Evolutionary conservation across 1,284 basidiomycete genomes (phyloP).

Genomic region (Moesziomyces antarcticus): DNA sequence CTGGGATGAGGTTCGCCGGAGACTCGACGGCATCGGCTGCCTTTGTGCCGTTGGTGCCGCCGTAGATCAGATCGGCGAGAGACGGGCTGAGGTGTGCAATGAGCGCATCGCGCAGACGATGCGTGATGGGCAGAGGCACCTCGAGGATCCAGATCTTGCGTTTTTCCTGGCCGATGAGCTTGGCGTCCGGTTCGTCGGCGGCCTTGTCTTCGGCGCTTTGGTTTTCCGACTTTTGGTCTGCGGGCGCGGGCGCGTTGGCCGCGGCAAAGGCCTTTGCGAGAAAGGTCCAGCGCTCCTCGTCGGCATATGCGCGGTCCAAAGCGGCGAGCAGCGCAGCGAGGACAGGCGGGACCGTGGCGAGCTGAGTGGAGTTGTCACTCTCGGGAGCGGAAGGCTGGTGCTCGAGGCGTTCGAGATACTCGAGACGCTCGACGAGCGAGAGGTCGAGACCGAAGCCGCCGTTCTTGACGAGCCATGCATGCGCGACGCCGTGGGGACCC

Average conservation of each 20-base stretch:
- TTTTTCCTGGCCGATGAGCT: slow-evolving; percentile 73
- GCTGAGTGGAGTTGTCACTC: slow-evolving; percentile 6
- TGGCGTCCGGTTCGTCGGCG: slow-evolving; percentile 11
- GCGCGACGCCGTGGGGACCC: slow-evolving; percentile 17
- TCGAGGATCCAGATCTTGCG: slow-evolving; percentile 91
- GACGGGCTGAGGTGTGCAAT: slow-evolving; percentile 70
- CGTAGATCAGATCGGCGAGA: slow-evolving; percentile 37
- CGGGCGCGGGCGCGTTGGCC: neutral
- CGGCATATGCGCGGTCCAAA: slow-evolving; percentile 76
- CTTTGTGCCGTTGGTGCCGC: slow-evolving; percentile 8
- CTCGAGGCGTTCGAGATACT: slow-evolving; percentile 51
- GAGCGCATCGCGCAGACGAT: slow-evolving; percentile 83
- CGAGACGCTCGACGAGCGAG: slow-evolving; percentile 42
- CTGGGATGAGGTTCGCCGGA: slow-evolving; percentile 23
- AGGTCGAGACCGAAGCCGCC: slow-evolving; percentile 65
- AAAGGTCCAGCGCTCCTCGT: slow-evolving; percentile 68
- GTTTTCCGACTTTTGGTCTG: neutral
- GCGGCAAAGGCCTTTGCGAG: slow-evolving; percentile 11
- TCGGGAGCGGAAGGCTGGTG: slow-evolving; percentile 5
- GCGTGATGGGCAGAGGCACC: slow-evolving; percentile 77
- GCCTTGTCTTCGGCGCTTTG: neutral
- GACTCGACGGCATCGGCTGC: slow-evolving; percentile 7
- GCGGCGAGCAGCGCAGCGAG: slow-evolving; percentile 77
- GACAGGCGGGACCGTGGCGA: slow-evolving; percentile 76
- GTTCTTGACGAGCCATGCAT: slow-evolving; percentile 45